Evolutionary conservation across 192 early-diverging fungal genomes (phyloP), one percentile per base, ranked within the genome.

Genomic region (Rhizoclosmatium sp.): DNA sequence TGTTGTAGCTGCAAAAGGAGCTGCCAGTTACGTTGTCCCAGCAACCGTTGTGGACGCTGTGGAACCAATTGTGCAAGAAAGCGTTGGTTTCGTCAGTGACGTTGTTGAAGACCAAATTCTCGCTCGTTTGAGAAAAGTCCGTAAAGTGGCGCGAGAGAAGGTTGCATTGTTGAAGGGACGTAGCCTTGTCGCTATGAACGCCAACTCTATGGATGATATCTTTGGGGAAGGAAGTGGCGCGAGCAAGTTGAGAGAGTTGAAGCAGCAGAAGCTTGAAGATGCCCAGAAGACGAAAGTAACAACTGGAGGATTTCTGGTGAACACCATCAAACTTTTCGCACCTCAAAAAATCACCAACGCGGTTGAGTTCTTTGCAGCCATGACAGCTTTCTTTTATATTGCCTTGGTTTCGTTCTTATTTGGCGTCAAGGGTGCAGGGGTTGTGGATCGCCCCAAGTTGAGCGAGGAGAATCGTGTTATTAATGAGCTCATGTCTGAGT

Each of bases 391-490:
- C 68, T 67, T 87, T 56, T 88, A 85, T 58, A 48, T 88, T 14
- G 47, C 83, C 3, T 67, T 86, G 4, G 9, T 87, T 21, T 78
- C 76, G 40, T 82, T 76, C 49, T 48, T 90, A 16, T 77, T 87
- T 62, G 60, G 79, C 4, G 75, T 90, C 41, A 59, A 78, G 44
- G 89, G 85, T 40, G 68, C 80, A 54, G 46, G 45, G 4, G 79
- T 90, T 19, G 89, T 90, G 19, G 80, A 85, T 76, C 64, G 75
- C 3, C 89, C 86, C 21, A 81, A 54, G 39, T 75, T 90, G 75
- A 82, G 75, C 51, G 56, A 75, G 4, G 82, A 86, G 80, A 68
- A 48, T 21, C 42, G 66, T 0, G 45, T 62, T 21, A 62, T 62
- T 40, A 62, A 62, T 23, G 60, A 62, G 60, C 21, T 62, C 10